A percentile compares a stretch with the other conserved stretches of the same genome.
Evolutionary conservation across 257 asterid species (phyloP).

Genomic region (Solanum pennellii): DNA sequence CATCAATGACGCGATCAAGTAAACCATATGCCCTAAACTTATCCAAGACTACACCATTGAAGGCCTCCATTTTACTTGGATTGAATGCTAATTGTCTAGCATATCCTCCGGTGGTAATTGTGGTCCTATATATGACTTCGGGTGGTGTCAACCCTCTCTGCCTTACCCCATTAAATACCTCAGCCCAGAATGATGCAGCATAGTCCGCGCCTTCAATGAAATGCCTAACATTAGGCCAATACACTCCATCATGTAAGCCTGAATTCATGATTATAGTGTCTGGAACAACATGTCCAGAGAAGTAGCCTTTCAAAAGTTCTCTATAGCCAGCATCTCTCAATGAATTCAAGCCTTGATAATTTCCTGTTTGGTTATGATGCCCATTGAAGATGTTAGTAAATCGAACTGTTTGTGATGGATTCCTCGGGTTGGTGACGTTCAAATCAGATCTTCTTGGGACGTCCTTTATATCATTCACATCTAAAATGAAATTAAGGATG

Average conservation of each 20-base stretch:
- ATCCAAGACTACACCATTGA: conserved; percentile 81
- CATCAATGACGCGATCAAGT: conserved; percentile 49
- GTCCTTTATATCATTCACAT: conserved; percentile 18
- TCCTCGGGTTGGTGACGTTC: conserved; percentile 66
- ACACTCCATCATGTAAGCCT: conserved; percentile 79
- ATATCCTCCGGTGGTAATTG: conserved; percentile 81
- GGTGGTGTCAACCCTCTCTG: conserved; percentile 42
- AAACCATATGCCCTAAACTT: conserved; percentile 51
- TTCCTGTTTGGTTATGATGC: conserved; percentile 47
- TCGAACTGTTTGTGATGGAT: conserved; percentile 52
- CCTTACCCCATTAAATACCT: conserved; percentile 37
- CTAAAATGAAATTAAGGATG: conserved; percentile 57
- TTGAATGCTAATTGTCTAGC: conserved; percentile 65
- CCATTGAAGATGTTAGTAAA: conserved; percentile 87
- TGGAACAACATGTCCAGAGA: conserved; percentile 43
- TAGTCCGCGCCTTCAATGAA: conserved; percentile 62
- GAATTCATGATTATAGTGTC: conserved; percentile 80
- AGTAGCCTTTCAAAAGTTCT: conserved; percentile 38
- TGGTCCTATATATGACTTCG: conserved; percentile 58
- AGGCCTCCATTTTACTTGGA: conserved; percentile 91
- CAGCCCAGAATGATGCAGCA: conserved; percentile 73
- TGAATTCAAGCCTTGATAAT: conserved; percentile 71
- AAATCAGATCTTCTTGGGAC: conserved; percentile 64
- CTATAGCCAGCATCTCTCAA: conserved; percentile 39
- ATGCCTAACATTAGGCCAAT: conserved; percentile 48